Base-by-base conservation (phyloP, 2,329 filamentous ascomycete species). In the Penicillium freii region DNA sequence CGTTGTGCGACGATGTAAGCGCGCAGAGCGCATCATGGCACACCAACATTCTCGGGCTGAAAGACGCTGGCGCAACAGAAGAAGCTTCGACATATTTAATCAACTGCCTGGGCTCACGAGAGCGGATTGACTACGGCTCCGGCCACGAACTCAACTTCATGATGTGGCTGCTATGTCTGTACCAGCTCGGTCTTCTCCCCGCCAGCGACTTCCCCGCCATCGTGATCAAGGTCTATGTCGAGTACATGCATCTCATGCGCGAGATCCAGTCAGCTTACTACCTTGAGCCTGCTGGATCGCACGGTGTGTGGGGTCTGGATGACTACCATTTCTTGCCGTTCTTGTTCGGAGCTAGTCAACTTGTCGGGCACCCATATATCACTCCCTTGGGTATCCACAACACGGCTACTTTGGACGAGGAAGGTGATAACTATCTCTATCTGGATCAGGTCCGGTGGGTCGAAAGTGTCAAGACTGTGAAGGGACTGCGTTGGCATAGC, bases 311-410 rank as follows among this genome's bases (percentile, higher is more conserved):
- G 94, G 94, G 94, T 19, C 80, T 99, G 1, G 94, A 99, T 69
- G 94, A 99, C 74, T 97, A 99, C 76, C 92, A 95, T 65, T 99
- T 99, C 76, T 79, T 97, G 1, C 94, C 95, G 0, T 99, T 97
- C 72, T 84, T 99, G 13, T 95, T 97, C 62, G 94, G 94, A 21
- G 92, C 94, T 36, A 88, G 92, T 25, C 95, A 99, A 75, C 83
- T 97, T 19, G 80, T 94, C 17, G 85, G 90, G 62, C 94, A 99
- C 71, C 89, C 81, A 42, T 96, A 83, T 73, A 90, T 89, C 72
- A 96, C 84, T 31, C 90, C 85, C 46, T 83, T 85, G 69, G 88
- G 81, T 25, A 96, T 99, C 65, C 95, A 99, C 77, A 92, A 96
- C 70, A 84, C 88, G 53, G 84, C 96, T 7, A 86, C 91, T 0